Evolutionary conservation across 305 asterid species (phyloP), one percentile per base, ranked within the genome.

Genomic region (Fraxinus floribunda): DNA sequence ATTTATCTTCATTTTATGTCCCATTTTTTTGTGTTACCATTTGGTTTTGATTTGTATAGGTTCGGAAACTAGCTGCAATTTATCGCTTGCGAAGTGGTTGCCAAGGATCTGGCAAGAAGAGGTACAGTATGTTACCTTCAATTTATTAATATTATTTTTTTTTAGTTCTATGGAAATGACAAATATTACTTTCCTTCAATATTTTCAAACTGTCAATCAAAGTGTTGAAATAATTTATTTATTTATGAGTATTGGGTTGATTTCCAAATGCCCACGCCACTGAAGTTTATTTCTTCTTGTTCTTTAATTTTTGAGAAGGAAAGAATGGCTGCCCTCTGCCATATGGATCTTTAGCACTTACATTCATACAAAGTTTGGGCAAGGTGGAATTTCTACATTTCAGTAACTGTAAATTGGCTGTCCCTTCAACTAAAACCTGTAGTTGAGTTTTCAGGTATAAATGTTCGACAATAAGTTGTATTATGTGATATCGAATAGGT

Each of bases 51-150:
- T 44, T 18, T 85, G 80, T 62, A 55, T 86, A 95, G 99, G 92
- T 95, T 44, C 91, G 89, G 75, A 88, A 87, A 88, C 80, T 95
- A 87, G 97, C 99, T 77, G 86, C 97, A 39, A 89, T 94, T 70
- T 95, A 95, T 85, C 90, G 94, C 49, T 85, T 94, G 91, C 87
- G 81, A 77, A 92, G 99, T 89, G 89, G 86, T 55, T 88, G 91
- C 70, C 94, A 91, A 89, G 94, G 97, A 79, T 92, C 97, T 83
- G 97, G 99, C 84, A 94, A 90, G 90, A 94, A 92, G 92, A 94
- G 97, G 98, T 95, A 90, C 81, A 39, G 76, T 22, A 7, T 84
- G 38, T 77, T 38, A 44, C 77, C 15, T 79, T 83, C 60, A 49
- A 44, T 4, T 41, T 5, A 22, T 22, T 22, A 22, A 0, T 22